Evolutionary conservation across 148 eudicot species (phyloP).

Genomic region (Agrostemma githago): DNA sequence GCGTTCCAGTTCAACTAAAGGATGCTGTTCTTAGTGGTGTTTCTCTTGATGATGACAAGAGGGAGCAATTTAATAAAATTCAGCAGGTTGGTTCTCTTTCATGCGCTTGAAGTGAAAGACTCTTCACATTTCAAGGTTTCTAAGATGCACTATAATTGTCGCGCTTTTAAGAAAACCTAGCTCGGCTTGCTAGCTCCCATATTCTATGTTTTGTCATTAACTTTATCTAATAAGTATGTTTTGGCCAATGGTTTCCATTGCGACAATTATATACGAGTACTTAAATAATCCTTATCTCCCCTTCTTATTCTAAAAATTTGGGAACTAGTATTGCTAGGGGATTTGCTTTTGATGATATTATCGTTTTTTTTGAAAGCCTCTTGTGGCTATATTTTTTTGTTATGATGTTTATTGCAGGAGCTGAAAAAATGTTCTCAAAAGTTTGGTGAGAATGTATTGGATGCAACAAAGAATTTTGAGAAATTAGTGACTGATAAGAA

Average conservation of each 20-base stretch:
- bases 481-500: slow-evolving; percentile 75
- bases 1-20: slow-evolving; percentile 65
- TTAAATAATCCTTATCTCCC: not conserved
- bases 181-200: too few species aligned
- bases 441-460: slow-evolving; percentile 89
- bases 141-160: not conserved
- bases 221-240: not conserved
- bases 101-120: not conserved
- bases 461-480: slow-evolving; percentile 96
- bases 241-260: not conserved
- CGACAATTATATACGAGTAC: not conserved
- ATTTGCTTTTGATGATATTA: not conserved
- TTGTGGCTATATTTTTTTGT: not conserved
- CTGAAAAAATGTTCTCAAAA: slow-evolving; percentile 74
- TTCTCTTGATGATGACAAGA: slow-evolving; percentile 83
- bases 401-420: slow-evolving; percentile 44
- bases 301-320: not conserved
- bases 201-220: not conserved
- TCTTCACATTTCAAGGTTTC: not conserved
- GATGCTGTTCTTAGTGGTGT: slow-evolving; percentile 85
- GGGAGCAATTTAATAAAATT: slow-evolving; percentile 79
- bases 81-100: slow-evolving; percentile 55
- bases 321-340: not conserved
- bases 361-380: not conserved
- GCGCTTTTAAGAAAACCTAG: not conserved